Conservation (phyloP, 495 filamentous ascomycete genomes). For the Neurospora sp. region DNA sequence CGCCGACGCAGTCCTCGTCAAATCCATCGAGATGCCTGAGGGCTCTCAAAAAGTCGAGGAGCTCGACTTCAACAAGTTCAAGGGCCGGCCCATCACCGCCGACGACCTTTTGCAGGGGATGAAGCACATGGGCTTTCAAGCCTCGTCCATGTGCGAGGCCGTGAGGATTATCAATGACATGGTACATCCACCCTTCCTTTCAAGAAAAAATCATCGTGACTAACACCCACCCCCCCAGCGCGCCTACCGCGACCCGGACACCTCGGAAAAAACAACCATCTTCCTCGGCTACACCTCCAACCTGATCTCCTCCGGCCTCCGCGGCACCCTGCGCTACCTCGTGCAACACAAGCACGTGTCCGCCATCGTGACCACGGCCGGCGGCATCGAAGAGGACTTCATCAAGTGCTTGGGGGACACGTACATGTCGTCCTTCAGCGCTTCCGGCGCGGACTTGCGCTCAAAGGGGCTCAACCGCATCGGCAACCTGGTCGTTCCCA, state of each 20-base stretch:
- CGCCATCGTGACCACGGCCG: conserved; percentile 87
- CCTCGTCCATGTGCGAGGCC: conserved; percentile 73
- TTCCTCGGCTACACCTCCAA: conserved; percentile 97
- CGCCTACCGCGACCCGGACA: conserved; percentile 64
- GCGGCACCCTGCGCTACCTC: conserved; percentile 83
- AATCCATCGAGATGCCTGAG: conserved; percentile 72
- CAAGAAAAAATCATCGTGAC: too few species aligned
- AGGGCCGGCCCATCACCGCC: conserved; percentile 65
- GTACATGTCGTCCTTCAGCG: conserved; percentile 77
- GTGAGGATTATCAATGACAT: conserved; percentile 88
- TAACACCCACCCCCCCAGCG: conserved; percentile 37
- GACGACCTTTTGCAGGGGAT: conserved; percentile 76
- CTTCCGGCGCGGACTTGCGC: conserved; percentile 63
- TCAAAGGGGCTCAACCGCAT: conserved; percentile 85
- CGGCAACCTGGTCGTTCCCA: conserved; percentile 92
- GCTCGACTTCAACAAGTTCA: conserved; percentile 78
- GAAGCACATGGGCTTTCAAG: conserved; percentile 86
- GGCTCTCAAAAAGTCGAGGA: conserved; percentile 66
- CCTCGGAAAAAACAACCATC: conserved; percentile 68
- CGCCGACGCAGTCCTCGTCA: conserved; percentile 77
- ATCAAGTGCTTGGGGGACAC: conserved; percentile 96
- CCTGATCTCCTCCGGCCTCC: conserved; percentile 87
- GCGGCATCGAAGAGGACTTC: conserved; percentile 94
- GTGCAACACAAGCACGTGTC: conserved; percentile 87
- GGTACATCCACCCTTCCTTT: conserved; percentile 27